phyloP scores from a whole-genome alignment of 257 asterid species.

The Craterostigma plantagineum region DNA sequence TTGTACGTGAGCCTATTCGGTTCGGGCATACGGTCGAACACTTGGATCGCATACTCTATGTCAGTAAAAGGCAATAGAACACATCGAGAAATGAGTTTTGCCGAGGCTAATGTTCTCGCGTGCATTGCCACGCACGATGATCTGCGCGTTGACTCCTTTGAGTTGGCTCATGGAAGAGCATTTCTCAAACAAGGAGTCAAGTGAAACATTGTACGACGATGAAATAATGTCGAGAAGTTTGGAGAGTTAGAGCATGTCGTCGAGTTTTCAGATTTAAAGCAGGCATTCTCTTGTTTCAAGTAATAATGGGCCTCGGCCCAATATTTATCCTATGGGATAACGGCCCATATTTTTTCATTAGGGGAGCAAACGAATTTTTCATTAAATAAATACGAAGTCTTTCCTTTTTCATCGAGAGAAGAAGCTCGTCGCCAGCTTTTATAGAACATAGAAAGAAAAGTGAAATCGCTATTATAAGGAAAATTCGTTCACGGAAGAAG shows the following conservation, averaged over 20 bases:
- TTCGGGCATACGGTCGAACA: constrained; percentile 35
- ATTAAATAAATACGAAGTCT: too few relatives aligned
- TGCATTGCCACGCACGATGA: constrained; percentile 38
- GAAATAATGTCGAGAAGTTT: background rate
- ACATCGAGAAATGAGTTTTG: constrained; percentile 43
- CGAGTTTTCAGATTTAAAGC: background rate
- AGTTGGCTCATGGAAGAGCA: constrained; percentile 41
- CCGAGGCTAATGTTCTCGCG: constrained; percentile 33
- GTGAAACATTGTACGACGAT: background rate
- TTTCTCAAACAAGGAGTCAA: constrained; percentile 12
- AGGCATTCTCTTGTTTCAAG: background rate
- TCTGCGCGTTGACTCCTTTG: constrained; percentile 49
- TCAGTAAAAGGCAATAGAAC: constrained; percentile 30
- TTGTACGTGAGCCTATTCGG: constrained; percentile 57
- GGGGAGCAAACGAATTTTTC: too few relatives aligned
- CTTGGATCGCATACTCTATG: constrained; percentile 29
- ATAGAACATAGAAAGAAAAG: too few relatives aligned
- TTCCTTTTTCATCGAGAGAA: too few relatives aligned
- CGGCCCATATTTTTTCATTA: too few relatives aligned
- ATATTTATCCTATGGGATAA: too few relatives aligned
- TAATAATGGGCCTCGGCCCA: too few relatives aligned
- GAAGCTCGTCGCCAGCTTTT: too few relatives aligned
- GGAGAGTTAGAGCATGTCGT: too few relatives aligned
- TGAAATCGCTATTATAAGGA: too few relatives aligned
- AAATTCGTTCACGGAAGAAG: too few relatives aligned